A percentile compares a stretch with the other conserved stretches of the same genome.
These are phyloP conservation scores for Sporothrix phasma DNA, from an alignment of 2,329 filamentous ascomycete species.

Conservation along the genomic window DNA sequence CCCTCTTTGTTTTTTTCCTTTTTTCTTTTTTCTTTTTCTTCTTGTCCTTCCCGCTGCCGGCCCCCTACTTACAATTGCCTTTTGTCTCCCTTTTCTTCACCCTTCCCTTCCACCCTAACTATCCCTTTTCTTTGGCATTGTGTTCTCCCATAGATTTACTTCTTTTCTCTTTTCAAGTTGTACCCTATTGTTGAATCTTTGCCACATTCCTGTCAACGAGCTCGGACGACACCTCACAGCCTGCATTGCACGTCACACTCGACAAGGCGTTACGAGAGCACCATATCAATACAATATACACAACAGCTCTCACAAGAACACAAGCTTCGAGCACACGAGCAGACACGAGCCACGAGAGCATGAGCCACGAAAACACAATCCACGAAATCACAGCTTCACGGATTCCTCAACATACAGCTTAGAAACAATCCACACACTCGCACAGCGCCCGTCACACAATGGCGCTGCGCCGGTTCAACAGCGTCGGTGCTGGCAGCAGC, in stretches of 20 bases:
- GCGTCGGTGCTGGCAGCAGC: constrained; percentile 31
- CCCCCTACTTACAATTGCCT: not conserved
- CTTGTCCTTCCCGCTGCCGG: not conserved
- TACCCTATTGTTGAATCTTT: not conserved
- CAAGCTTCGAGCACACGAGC: not conserved
- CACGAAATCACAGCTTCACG: not conserved
- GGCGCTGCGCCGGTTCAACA: constrained; percentile 34
- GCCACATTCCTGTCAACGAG: not conserved
- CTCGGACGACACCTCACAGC: not conserved
- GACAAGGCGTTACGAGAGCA: not conserved
- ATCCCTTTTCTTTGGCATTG: not conserved
- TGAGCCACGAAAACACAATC: not conserved
- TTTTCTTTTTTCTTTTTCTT: not conserved
- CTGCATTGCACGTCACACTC: not conserved
- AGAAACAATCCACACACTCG: not conserved
- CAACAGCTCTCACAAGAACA: not conserved
- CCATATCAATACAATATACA: not conserved
- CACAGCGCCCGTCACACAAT: constrained; percentile 19
- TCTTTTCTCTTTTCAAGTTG: not conserved
- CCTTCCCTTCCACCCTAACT: not conserved
- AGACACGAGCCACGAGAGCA: no score
- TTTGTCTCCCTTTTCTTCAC: not conserved
- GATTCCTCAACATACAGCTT: not conserved
- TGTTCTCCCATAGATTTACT: not conserved
- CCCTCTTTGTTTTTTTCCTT: no score